phyloP scores from a whole-genome alignment of 331 rosid species.

The Quercus lobata region DNA sequence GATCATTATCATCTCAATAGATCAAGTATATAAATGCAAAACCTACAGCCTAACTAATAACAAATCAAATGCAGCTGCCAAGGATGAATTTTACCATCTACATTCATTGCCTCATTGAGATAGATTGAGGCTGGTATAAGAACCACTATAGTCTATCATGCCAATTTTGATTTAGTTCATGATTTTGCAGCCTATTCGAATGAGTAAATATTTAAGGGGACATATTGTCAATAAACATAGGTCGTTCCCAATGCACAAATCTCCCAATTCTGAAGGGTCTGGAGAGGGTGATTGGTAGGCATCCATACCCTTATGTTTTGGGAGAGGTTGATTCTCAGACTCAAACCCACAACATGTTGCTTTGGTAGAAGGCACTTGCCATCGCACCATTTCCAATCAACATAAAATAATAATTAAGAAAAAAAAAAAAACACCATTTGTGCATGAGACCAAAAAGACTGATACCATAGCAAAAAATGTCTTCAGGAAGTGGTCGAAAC shows the following conservation, averaged over 20 bases:
- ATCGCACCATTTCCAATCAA: background rate
- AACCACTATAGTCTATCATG: background rate
- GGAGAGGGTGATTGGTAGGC: no score
- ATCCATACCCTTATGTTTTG: no score
- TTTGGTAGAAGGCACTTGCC: no score
- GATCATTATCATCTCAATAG: constrained; percentile 1
- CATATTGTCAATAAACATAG: background rate
- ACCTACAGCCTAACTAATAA: constrained; percentile 3
- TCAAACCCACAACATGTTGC: no score
- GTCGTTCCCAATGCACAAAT: no score
- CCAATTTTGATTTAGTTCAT: background rate
- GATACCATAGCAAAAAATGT: constrained; percentile 74
- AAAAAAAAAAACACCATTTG: background rate
- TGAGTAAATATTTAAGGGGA: background rate
- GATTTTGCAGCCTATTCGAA: background rate
- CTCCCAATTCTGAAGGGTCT: no score
- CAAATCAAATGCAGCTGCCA: constrained; percentile 2
- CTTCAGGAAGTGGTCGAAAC: constrained; percentile 75
- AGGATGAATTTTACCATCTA: background rate
- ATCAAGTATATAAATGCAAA: background rate
- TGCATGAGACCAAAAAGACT: background rate
- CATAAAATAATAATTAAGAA: background rate
- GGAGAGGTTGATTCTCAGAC: no score
- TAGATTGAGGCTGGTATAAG: background rate
- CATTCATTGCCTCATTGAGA: background rate